phyloP scores from a whole-genome alignment of 2,329 filamentous ascomycete genomes.

The Alternaria sp. region DNA sequence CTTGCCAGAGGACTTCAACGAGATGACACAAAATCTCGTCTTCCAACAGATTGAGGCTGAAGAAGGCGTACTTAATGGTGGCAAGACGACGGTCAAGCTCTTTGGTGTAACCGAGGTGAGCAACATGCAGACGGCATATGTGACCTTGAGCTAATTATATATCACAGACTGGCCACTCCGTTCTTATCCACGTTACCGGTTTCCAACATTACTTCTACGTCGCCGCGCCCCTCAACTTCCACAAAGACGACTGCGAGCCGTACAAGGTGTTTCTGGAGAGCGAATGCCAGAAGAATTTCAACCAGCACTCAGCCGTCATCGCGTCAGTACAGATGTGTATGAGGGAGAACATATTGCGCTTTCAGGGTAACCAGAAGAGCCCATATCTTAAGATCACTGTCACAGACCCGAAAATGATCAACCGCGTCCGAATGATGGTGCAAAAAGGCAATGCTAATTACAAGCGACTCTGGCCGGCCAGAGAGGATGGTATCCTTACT shows the following conservation, averaged over 20 bases:
- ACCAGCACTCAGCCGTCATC: conserved; percentile 74
- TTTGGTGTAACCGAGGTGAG: conserved; percentile 87
- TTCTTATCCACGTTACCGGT: conserved; percentile 91
- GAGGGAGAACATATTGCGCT: conserved; percentile 91
- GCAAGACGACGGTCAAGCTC: conserved; percentile 81
- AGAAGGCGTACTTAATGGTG: conserved; percentile 82
- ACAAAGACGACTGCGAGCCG: conserved; percentile 75
- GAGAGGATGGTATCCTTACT: conserved; percentile 76
- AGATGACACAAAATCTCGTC: conserved; percentile 72
- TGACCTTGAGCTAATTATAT: conserved; percentile 19
- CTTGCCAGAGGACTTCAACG: conserved; percentile 66
- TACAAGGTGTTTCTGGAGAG: conserved; percentile 84
- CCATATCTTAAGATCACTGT: conserved; percentile 95
- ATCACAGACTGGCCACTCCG: conserved; percentile 76
- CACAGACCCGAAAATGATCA: conserved; percentile 85
- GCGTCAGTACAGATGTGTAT: conserved; percentile 82
- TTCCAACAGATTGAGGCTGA: conserved; percentile 98
- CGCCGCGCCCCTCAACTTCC: conserved; percentile 84
- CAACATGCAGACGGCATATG: neutral
- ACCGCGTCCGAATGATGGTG: conserved; percentile 76
- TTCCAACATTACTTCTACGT: conserved; percentile 98
- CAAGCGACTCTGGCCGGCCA: conserved; percentile 80
- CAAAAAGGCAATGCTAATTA: conserved; percentile 83
- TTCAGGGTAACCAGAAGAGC: conserved; percentile 89
- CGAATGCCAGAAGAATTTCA: conserved; percentile 65